Conservation (phyloP, 2,329 filamentous ascomycete genomes). For the Fusarium neocosmosporiellum region DNA sequence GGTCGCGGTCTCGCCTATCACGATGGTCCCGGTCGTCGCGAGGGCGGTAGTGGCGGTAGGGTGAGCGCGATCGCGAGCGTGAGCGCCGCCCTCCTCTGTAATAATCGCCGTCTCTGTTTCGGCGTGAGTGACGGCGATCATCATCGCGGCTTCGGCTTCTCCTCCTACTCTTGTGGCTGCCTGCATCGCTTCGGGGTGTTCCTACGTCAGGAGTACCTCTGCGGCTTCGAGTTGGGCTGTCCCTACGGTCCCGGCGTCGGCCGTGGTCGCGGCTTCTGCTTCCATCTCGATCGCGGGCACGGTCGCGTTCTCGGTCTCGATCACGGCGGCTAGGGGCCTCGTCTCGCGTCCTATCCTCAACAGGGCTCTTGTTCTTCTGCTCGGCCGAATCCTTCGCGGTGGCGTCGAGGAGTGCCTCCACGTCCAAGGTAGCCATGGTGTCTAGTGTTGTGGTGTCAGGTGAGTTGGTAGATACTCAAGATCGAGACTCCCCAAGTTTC, state of each 20-base stretch:
- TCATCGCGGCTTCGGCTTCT: slow-evolving; percentile 83
- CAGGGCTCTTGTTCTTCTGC: slow-evolving; percentile 57
- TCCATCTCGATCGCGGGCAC: slow-evolving; percentile 65
- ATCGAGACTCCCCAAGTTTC: slow-evolving; percentile 14
- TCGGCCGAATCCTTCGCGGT: slow-evolving; percentile 73
- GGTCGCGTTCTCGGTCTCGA: slow-evolving; percentile 67
- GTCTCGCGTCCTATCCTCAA: slow-evolving; percentile 64
- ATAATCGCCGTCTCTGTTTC: slow-evolving; percentile 79
- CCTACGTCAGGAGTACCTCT: slow-evolving; percentile 67
- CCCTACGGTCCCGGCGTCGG: slow-evolving; percentile 62
- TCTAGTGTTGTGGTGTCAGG: slow-evolving; percentile 29
- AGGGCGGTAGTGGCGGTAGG: slow-evolving; percentile 68
- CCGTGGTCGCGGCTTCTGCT: slow-evolving; percentile 64
- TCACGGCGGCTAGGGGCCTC: slow-evolving; percentile 59
- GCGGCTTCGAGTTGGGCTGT: slow-evolving; percentile 62
- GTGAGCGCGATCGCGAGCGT: slow-evolving; percentile 79
- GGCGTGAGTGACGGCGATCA: slow-evolving; percentile 78
- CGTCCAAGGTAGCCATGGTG: slow-evolving; percentile 70
- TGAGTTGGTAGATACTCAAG: slow-evolving; percentile 16
- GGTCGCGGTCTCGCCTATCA: slow-evolving; percentile 67
- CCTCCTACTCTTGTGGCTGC: slow-evolving; percentile 84
- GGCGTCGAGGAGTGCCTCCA: slow-evolving; percentile 91
- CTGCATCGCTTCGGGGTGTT: slow-evolving; percentile 79
- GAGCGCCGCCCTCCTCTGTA: slow-evolving; percentile 67
- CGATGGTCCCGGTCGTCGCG: slow-evolving; percentile 63